Evolutionary conservation across 768 basidiomycete species (phyloP), one percentile per base, ranked within the genome.

Genomic region (Mycena floridula): DNA sequence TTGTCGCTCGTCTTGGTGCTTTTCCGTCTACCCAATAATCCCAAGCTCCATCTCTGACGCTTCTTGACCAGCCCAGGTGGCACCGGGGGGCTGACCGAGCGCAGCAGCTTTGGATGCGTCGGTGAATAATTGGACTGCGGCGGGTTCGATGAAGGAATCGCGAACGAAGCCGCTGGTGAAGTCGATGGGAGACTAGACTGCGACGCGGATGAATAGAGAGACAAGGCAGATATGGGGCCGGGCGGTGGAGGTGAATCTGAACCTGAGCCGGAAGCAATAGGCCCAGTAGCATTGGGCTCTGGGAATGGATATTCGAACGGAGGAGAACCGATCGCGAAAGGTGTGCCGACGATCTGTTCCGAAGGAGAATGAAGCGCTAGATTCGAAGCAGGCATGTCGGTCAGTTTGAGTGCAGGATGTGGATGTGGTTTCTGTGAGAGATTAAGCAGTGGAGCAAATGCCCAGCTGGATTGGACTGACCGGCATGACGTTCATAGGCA

Each of bases 291-390:
- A n/a, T n/a, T n/a, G 20, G 50, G 44, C 4, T 55, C 52, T 15
- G 59, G 57, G 48, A 66, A 64, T 7, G 66, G 64, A 47, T 63
- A 64, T 37, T 65, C 59, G 50, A 60, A 66, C 13, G 53, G 60
- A 11, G 58, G 37, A 4, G 57, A 52, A 25, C 57, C 53, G 1
- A 57, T 59, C 22, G 60, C 56, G 40, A 65, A 67, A 16, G 65
- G 65, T 2, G 65, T 65, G 20, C 64, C 64, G 18, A 67, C 35
- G 36, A 65, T 62, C 11, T 57, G 44, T 0, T 58, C 49, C 12
- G 59, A 55, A 7, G 62, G 60, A 1, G 63, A 62, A 45, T 62
- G 60, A 7, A 59, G 43, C 35, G 35, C 15, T 24, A 44, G 18
- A 44, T 44, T 23, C 16, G 41, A n/a, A 12, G 28, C 20, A 12